Percentiles rank a stretch among this genome's conserved stretches.
Conservation (phyloP, 305 asterid species). For the Fraxinus sp. region DNA sequence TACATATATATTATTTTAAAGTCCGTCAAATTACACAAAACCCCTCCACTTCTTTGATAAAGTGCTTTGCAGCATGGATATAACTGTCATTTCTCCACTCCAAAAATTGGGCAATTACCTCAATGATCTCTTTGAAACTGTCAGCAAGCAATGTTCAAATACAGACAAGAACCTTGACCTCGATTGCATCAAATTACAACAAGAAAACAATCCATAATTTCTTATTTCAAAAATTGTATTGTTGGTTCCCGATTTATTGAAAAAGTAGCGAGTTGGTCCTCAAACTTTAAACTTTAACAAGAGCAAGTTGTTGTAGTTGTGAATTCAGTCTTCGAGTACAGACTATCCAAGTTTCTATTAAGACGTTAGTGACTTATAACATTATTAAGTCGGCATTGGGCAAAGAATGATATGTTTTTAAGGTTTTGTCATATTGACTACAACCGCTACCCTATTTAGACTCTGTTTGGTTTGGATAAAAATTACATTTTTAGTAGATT, state of each 20-base stretch:
- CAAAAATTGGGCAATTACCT: slow-evolving; percentile 24
- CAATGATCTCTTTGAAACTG: slow-evolving; percentile 35
- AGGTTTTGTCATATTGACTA: neutral
- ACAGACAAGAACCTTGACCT: neutral
- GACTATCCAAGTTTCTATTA: neutral
- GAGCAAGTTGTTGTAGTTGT: neutral
- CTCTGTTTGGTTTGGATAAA: neutral
- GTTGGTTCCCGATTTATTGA: neutral
- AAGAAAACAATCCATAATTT: slow-evolving; percentile 13
- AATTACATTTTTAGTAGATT: no score
- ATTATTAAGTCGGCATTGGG: neutral
- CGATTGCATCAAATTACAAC: slow-evolving; percentile 23
- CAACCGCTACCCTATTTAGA: neutral
- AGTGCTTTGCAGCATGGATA: slow-evolving; percentile 4
- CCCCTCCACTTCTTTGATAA: slow-evolving; percentile 7
- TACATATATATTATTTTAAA: neutral
- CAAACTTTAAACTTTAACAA: neutral
- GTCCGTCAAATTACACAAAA: slow-evolving; percentile 9
- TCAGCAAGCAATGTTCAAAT: slow-evolving; percentile 23
- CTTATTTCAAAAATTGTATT: neutral
- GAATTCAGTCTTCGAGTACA: neutral
- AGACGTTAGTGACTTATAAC: neutral
- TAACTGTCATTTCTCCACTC: slow-evolving; percentile 7
- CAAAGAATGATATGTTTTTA: neutral
- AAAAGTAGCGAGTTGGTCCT: neutral